Percentiles rank a stretch among this genome's conserved stretches.
Conservation (phyloP, 495 filamentous ascomycete genomes). For the Glutinoglossum americanum region DNA sequence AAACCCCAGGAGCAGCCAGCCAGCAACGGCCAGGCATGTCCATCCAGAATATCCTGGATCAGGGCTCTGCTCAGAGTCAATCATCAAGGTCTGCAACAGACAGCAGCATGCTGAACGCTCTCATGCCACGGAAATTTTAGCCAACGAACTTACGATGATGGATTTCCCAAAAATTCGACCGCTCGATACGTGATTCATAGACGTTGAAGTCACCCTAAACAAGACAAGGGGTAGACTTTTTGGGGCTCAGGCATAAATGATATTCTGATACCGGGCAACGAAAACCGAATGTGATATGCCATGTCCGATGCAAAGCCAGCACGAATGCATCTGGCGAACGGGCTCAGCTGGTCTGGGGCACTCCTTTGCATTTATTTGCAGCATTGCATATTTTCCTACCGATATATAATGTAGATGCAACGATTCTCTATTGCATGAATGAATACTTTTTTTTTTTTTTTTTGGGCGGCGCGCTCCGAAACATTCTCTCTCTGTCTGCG, state of each 20-base stretch:
- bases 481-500: neutral
- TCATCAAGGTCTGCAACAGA: conserved; percentile 17
- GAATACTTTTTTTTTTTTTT: neutral
- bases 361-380: neutral
- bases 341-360: neutral
- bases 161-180: neutral
- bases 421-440: neutral
- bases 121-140: conserved; percentile 9
- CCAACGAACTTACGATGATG: neutral
- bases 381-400: neutral
- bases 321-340: neutral
- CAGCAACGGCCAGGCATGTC: conserved; percentile 24
- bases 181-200: neutral
- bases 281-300: neutral
- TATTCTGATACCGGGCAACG: neutral
- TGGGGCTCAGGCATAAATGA: neutral
- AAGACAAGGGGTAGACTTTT: neutral
- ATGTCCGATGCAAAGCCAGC: neutral
- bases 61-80: conserved; percentile 10
- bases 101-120: conserved; percentile 33
- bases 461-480: neutral
- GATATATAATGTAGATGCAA: neutral
- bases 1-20: conserved; percentile 10
- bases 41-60: conserved; percentile 28
- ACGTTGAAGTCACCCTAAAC: neutral